Evolutionary conservation across 2,329 filamentous ascomycete species (phyloP), one percentile per base, ranked within the genome.

Genomic region (Sarocladiaceae sp.): DNA sequence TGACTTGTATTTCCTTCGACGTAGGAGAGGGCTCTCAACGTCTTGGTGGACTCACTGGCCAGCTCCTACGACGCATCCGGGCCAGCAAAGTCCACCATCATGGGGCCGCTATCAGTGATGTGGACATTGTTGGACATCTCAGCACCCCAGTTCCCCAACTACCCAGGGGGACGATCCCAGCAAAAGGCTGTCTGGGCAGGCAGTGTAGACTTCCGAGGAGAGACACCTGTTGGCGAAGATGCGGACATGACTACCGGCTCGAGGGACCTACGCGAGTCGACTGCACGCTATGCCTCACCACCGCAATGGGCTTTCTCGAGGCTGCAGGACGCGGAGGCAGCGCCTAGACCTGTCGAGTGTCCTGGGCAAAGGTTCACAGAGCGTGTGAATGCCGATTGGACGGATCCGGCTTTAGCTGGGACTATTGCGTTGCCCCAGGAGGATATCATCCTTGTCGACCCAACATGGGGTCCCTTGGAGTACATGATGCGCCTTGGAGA

Each of bases 401-500:
- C 39, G 25, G 39, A 42, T 15, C 39, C 39, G 17, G 20, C 22
- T 10, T 22, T 42, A 20, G 22, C 10, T 42, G 39, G 22, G 10
- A 4, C 39, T 42, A 17, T 25, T 11, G 17, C 39, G 5, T 25
- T 42, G 17, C 7, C 17, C n/a, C 39, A 42, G 22, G 18, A 42
- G 4, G 39, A 42, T 42, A 42, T 42, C 17, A 25, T 42, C n/a
- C 39, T 42, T 8, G 39, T 42, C 20, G 39, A 42, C n/a, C 39
- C 39, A 10, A 42, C 39, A 22, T 42, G 39, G 39, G 39, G 39
- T n/a, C 39, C 39, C 4, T 25, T 42, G 39, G 39, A 42, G 22
- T 42, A 42, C 39, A 42, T 42, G 39, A 42, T 42, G 39, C 39
- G 39, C 25, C 10, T 42, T 6, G 39, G 39, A 25, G 39, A 42